Conservation (phyloP, 2,329 filamentous ascomycete genomes). For the Rugonectria rugulosa region DNA sequence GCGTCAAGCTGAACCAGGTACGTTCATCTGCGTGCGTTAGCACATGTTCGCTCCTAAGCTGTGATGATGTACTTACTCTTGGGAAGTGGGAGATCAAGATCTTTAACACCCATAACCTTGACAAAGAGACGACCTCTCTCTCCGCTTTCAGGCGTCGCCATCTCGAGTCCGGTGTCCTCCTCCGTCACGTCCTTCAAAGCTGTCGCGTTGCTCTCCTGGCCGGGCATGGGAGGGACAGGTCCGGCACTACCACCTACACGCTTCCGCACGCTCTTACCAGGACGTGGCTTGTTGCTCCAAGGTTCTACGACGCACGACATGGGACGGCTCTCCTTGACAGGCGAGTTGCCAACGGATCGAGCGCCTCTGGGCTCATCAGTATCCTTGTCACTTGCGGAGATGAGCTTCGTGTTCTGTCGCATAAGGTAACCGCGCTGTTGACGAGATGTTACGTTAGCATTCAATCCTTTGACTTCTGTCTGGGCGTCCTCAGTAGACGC, state of each 20-base stretch:
- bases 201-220: conserved; percentile 81
- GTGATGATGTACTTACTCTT: conserved; percentile 69
- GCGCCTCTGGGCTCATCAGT: conserved; percentile 61
- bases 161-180: conserved; percentile 66
- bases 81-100: conserved; percentile 89
- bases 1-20: conserved; percentile 91
- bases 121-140: conserved; percentile 94
- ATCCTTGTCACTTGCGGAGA: conserved; percentile 86
- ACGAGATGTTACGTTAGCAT: conserved; percentile 69
- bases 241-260: conserved; percentile 55
- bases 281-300: conserved; percentile 85
- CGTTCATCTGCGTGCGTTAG: conserved; percentile 72
- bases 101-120: conserved; percentile 98
- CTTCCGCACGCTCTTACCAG: conserved; percentile 67
- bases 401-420: conserved; percentile 97
- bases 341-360: conserved; percentile 72
- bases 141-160: conserved; percentile 74
- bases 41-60: not conserved
- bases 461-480: conserved; percentile 31
- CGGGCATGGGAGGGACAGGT: conserved; percentile 82
- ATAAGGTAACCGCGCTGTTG: conserved; percentile 97
- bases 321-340: conserved; percentile 78
- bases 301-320: conserved; percentile 97
- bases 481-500: conserved; percentile 45
- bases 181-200: conserved; percentile 73